Evolutionary conservation across 768 basidiomycete genomes (phyloP), one percentile per base, ranked within the genome.

Genomic region (Strobilomyces echinocephalus): DNA sequence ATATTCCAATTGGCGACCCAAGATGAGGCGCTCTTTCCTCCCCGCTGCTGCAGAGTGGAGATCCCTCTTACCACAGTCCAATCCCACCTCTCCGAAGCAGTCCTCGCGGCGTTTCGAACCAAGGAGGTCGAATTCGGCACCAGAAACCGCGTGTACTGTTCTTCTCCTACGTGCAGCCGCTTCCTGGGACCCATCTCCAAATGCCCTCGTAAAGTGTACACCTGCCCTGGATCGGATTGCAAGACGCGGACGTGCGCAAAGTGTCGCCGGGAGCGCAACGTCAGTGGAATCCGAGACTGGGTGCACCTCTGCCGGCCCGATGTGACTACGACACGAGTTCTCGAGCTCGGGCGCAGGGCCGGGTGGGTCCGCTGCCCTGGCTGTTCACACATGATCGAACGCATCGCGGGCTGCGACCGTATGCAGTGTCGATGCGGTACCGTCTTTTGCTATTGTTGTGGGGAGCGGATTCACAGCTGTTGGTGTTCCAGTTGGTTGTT

Each of bases 391-490:
- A 24, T 47, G 34, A 26, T 47, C 21, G 34, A 47, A 21, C 46
- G 6, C 34, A 20, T 12, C 15, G 1, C 8, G 1, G 46, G 46
- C 4, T 47, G 46, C 30, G 3, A 10, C 57, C 74, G 76, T 53
- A 73, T 76, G 69, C 71, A 70, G 2, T 76, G 75, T 49, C 55
- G 67, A 26, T 76, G 74, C 59, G 51, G 59, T 38, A 69, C 68
- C 11, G 62, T 75, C 46, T 76, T 76, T 41, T 76, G 74, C 57
- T 76, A 76, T 45, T 56, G 82, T 72, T 75, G 82, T 73, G 47
- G 74, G 72, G 76, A 60, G 21, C 70, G 53, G 4, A 7, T 1
- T 30, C 6, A 30, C 30, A 9, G 1, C 3, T 30, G 30, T 30
- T 9, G 6, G 30, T 30, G 30, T 30, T 8, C 9, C 30, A 6